Base-by-base conservation (phyloP, 768 basidiomycete genomes). In the Lactarius vividus region DNA sequence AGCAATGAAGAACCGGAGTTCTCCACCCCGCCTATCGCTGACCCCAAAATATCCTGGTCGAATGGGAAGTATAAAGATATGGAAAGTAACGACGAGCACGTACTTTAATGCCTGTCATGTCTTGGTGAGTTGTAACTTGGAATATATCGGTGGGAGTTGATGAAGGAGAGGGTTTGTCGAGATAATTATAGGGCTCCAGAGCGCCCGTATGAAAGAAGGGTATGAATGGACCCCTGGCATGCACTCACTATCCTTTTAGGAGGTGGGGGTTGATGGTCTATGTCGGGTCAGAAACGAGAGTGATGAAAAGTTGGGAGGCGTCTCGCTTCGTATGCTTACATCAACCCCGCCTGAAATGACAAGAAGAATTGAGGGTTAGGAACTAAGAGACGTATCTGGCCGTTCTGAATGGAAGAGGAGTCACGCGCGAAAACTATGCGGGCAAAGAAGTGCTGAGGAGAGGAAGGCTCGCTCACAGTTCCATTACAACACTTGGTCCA, bases 221-320 rank as follows among this genome's bases (percentile, higher is more conserved):
- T 35, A 8, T 57, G 59, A 65, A 53, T 7, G 55, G 26, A 52
- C 46, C 18, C 15, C 40, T 42, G 31, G 39, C 57, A 67, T 66
- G 59, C 56, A 61, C 9, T 33, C 9, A 23, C 44, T 58, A 61
- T 33, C 8, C 8, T 44, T 7, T 39, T 9, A 44, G 9, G 18
- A 44, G 20, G 40, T 42, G 18, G 40, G 20, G 18, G 15, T 2
- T 6, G 16, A 18, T 20, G 42, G 42, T 2, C 42, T 44, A 44
- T 8, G n/a, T n/a, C 20, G 20, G n/a, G 18, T n/a, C 42, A 7
- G n/a, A 7, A 44, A 8, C 42, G 20, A 44, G 42, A 44, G 20
- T 20, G 42, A 44, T 10, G 20, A 39, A 5, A 39, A 39, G 13
- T 39, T 37, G 35, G 15, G 37, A 5, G 37, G 15, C 15, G 5